Conservation (phyloP, 2,329 filamentous ascomycete genomes). For the Clarireedia sp. region DNA sequence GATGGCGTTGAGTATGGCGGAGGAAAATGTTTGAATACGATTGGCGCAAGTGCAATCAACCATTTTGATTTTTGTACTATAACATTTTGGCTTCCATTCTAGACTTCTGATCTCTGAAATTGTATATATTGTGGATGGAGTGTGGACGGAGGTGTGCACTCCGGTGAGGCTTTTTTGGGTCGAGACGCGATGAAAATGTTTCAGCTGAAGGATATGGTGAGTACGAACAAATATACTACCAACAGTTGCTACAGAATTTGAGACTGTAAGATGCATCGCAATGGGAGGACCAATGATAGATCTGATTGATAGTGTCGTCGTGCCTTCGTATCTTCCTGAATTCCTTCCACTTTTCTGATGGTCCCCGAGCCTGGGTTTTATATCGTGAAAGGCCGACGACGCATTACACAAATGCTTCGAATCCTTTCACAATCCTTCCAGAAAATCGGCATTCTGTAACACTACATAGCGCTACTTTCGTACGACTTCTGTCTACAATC, state of each 20-base stretch:
- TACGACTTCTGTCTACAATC: background rate
- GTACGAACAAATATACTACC: too few relatives aligned
- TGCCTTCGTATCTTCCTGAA: background rate
- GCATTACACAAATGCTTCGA: background rate
- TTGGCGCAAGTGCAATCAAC: too few relatives aligned
- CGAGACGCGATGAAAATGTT: too few relatives aligned
- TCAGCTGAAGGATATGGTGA: too few relatives aligned
- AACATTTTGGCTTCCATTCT: background rate
- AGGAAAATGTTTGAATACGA: background rate
- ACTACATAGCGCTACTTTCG: too few relatives aligned
- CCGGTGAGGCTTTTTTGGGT: too few relatives aligned
- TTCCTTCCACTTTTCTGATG: background rate
- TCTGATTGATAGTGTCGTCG: too few relatives aligned
- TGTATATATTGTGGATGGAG: background rate
- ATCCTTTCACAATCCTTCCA: background rate
- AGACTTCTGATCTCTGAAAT: background rate
- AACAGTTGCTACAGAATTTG: too few relatives aligned
- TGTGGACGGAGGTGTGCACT: too few relatives aligned
- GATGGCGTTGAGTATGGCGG: background rate
- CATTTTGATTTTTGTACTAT: background rate
- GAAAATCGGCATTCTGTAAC: background rate
- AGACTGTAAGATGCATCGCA: too few relatives aligned
- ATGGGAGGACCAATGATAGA: too few relatives aligned
- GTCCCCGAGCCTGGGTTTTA: background rate
- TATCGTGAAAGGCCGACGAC: background rate